phyloP scores from a whole-genome alignment of 768 basidiomycete species.

The Mycena vitilis region DNA sequence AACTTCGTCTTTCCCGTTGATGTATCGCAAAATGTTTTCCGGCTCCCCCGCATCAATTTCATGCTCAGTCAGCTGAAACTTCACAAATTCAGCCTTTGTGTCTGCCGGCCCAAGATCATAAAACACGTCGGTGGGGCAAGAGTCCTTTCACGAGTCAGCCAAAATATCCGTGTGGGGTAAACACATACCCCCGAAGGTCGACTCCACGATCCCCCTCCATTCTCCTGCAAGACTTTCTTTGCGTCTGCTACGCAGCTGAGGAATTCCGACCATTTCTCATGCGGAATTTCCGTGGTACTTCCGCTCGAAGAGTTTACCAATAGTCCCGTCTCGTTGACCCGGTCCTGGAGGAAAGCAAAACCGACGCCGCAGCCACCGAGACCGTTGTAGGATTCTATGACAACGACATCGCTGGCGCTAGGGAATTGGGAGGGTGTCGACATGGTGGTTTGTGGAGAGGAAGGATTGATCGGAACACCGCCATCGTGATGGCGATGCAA shows the following conservation, averaged over 20 bases:
- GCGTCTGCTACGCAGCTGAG: not conserved
- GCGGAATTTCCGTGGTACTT: not conserved
- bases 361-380: not conserved
- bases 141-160: not conserved
- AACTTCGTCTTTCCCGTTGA: not conserved
- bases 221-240: not conserved
- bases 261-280: not conserved
- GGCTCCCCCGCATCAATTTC: not conserved
- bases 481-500: too few species aligned
- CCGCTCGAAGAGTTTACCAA: not conserved
- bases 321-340: not conserved
- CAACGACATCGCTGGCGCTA: not conserved
- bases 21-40: not conserved
- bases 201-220: not conserved
- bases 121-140: not conserved
- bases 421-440: too few species aligned
- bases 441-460: too few species aligned
- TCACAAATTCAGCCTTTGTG: not conserved
- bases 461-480: too few species aligned
- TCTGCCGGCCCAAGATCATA: not conserved
- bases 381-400: not conserved
- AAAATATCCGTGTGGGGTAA: not conserved
- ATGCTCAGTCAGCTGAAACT: not conserved
- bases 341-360: not conserved
- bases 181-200: not conserved